Evolutionary conservation across 129 eudicot genomes (phyloP).

Genomic region (Daucus carota): DH1_v3.0 NC_030385.2:2346001-2346500

Average conservation of each 20-base stretch:
- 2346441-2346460: background rate
- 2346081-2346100: background rate
- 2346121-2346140: background rate
- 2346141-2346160: background rate
- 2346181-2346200: background rate
- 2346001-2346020: background rate
- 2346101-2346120: background rate
- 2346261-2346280: background rate
- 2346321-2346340: background rate
- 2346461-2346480: background rate
- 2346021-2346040: background rate
- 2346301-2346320: background rate
- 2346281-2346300: background rate
- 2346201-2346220: background rate
- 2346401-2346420: conserved; percentile 16
- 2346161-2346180: background rate
- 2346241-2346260: background rate
- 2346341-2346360: background rate
- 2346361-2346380: background rate
- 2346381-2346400: conserved; percentile 14
- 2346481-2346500: background rate
- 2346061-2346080: background rate
- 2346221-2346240: background rate
- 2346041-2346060: background rate
- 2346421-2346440: conserved; percentile 6